Evolutionary conservation across 2,329 filamentous ascomycete genomes (phyloP), one percentile per base, ranked within the genome.

Genomic region (Stagonosporopsis chrysanthemi): DNA sequence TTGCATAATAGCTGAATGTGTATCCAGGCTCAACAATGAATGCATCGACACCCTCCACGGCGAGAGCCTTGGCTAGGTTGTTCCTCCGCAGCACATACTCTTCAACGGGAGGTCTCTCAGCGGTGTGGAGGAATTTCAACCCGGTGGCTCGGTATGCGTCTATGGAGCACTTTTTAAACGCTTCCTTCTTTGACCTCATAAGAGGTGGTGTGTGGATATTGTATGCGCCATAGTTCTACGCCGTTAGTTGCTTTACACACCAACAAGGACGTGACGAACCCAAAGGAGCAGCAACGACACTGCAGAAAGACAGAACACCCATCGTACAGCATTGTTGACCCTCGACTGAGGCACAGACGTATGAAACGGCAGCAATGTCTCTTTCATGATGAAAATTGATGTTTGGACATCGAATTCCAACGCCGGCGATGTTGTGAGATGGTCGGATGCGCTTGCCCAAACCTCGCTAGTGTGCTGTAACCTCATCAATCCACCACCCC

Each of bases 11-110:
- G 73, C 85, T 82, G 62, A 88, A 88, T 0, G 84, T 86, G 65
- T 87, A 88, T 2, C 86, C 86, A 1, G 86, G 86, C 66, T 89
- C 86, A 1, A 87, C 76, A 2, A 87, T 76, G 61, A 88, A 88
- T 0, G 84, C 86, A 69, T 87, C 84, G 1, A 82, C 72, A 1
- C 73, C 75, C 39, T 84, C 82, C 0, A 72, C 73, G 11, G 78
- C 75, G n/a, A 88, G 73, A 8, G 85, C 85, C 54, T 73, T 67
- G 1, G 86, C 86, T 1, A 88, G 76, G n/a, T 80, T 79, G 54
- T 87, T 79, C 11, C 86, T 78, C 2, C 86, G 81, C 17, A 79
- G 66, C 3, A 86, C 71, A 61, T 84, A 88, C 60, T 88, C 86
- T 0, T 77, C 72, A 0, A 80, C 57, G 2, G 75, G 60, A 31